These are phyloP conservation scores for Calamus simplicifolius DNA, from an alignment of 176 grass and related monocot genomes.

Conservation along the genomic window DNA sequence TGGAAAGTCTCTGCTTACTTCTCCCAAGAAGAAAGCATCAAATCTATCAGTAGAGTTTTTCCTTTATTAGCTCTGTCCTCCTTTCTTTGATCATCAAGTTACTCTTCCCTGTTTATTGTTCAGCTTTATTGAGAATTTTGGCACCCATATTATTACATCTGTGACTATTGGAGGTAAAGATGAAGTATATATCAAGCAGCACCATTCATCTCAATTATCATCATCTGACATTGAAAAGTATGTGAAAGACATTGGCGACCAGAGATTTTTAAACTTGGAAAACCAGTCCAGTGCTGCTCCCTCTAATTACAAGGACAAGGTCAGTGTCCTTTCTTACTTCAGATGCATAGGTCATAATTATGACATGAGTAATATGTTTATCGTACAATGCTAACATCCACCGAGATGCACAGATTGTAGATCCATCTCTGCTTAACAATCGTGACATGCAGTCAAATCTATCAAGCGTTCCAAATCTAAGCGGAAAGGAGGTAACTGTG, in stretches of 20 bases:
- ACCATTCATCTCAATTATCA: constrained; percentile 89
- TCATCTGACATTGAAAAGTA: constrained; percentile 83
- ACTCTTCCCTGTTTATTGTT: constrained; percentile 20
- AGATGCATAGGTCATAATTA: not conserved
- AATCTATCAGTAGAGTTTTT: not conserved
- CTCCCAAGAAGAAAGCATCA: no score
- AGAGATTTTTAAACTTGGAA: constrained; percentile 73
- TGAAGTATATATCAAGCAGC: constrained; percentile 97
- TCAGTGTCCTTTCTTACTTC: constrained; percentile 22
- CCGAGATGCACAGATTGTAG: no score
- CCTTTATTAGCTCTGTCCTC: not conserved
- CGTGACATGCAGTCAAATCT: not conserved
- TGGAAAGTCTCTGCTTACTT: no score
- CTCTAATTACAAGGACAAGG: constrained; percentile 82
- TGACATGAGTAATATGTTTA: not conserved
- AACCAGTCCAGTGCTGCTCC: constrained; percentile 48
- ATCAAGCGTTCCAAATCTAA: not conserved
- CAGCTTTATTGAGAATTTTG: constrained; percentile 97
- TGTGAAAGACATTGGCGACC: constrained; percentile 66
- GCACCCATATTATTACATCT: constrained; percentile 89
- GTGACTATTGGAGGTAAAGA: constrained; percentile 96
- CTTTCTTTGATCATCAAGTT: constrained; percentile 7
- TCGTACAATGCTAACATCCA: no score
- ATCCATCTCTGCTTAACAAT: not conserved
- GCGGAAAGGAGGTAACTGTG: not conserved